Conservation (phyloP, 2,329 filamentous ascomycete genomes). For the Chaetomium sp. region DNA sequence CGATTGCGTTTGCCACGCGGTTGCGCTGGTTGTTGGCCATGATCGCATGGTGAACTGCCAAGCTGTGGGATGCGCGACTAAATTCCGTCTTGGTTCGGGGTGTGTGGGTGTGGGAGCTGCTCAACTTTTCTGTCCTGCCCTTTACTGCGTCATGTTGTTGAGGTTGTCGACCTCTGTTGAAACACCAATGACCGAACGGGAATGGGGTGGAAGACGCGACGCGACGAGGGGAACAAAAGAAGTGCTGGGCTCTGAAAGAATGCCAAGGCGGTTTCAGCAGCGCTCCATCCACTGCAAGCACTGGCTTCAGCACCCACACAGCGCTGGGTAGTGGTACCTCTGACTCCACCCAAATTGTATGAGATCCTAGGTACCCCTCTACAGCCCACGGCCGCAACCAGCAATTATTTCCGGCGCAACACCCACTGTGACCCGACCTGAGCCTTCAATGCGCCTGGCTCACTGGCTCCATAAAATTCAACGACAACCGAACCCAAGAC, state of each 20-base stretch:
- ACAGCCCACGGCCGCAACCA: not conserved
- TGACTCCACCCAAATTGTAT: not conserved
- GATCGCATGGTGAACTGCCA: slow-evolving; percentile 22
- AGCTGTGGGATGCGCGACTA: too few relatives aligned
- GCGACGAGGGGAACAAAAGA: slow-evolving; percentile 7
- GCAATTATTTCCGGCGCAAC: not conserved
- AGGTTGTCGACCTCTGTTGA: not conserved
- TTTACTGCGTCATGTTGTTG: slow-evolving; percentile 2
- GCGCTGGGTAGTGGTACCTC: slow-evolving; percentile 9
- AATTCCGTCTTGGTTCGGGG: too few relatives aligned
- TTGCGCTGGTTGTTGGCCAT: slow-evolving; percentile 52
- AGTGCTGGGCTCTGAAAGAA: not conserved
- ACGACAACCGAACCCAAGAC: slow-evolving; percentile 25
- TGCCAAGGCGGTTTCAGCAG: not conserved
- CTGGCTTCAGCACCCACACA: not conserved
- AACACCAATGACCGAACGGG: not conserved
- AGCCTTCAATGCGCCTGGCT: not conserved
- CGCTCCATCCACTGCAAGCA: not conserved
- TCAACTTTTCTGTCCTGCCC: too few relatives aligned
- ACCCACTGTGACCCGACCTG: not conserved
- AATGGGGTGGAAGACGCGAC: slow-evolving; percentile 5
- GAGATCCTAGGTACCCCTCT: slow-evolving; percentile 8
- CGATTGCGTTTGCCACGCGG: slow-evolving; percentile 72
- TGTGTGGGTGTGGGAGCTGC: too few relatives aligned
- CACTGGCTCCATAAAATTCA: slow-evolving; percentile 31